Conservation (phyloP, 495 filamentous ascomycete genomes). For the Trichoderma asperelloides region DNA sequence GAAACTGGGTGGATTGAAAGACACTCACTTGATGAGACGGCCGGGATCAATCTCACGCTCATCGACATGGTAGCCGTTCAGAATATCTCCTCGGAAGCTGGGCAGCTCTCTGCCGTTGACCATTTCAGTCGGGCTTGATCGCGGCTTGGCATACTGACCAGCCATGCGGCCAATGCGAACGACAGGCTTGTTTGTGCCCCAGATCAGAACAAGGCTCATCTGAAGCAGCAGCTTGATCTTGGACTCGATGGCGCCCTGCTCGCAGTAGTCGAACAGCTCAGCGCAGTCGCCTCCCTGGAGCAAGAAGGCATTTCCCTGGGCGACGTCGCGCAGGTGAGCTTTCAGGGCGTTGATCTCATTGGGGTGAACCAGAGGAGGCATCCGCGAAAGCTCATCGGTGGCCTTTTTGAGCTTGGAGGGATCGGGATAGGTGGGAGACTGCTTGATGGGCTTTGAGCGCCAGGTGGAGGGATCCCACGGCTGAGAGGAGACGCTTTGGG, state of each 20-base stretch:
- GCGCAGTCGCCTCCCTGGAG: constrained; percentile 96
- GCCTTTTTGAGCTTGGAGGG: constrained; percentile 51
- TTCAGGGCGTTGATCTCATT: constrained; percentile 75
- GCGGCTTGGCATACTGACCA: constrained; percentile 92
- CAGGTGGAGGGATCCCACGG: constrained; percentile 63
- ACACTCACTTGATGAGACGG: constrained; percentile 58
- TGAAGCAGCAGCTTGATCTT: constrained; percentile 95
- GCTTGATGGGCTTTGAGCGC: constrained; percentile 85
- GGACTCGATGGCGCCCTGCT: constrained; percentile 77
- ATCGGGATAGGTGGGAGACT: constrained; percentile 76
- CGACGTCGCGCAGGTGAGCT: constrained; percentile 69
- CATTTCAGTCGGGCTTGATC: constrained; percentile 78
- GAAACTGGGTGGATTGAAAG: not conserved
- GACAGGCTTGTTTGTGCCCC: constrained; percentile 83
- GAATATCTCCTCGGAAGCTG: constrained; percentile 88
- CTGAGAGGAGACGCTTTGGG: not conserved
- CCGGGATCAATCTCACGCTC: constrained; percentile 72
- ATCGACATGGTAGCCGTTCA: constrained; percentile 73
- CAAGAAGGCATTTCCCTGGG: constrained; percentile 85
- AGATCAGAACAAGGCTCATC: constrained; percentile 90
- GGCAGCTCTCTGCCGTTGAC: constrained; percentile 73
- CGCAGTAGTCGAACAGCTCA: constrained; percentile 95
- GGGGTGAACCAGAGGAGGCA: constrained; percentile 87
- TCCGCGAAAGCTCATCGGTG: constrained; percentile 57
- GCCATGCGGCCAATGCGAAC: constrained; percentile 94